A percentile compares a stretch with the other conserved stretches of the same genome.
Evolutionary conservation across 176 grass and related monocot genomes (phyloP).

Genomic region (Tillandsia leiboldiana): DNA sequence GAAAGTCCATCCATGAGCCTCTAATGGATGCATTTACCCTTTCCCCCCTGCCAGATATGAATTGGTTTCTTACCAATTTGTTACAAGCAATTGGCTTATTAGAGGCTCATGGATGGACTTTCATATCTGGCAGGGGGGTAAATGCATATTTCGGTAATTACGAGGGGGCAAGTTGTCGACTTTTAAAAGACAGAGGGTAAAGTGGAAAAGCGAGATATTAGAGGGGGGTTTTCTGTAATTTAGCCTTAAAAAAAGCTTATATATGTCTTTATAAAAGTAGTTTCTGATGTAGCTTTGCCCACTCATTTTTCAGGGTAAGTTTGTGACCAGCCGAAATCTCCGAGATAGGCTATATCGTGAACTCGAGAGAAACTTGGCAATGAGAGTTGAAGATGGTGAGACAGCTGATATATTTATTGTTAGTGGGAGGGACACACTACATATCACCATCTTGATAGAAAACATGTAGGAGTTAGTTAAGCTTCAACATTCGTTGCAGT

Average conservation of each 20-base stretch:
- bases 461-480: constrained; percentile 63
- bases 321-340: constrained; percentile 89
- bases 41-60: too few species aligned
- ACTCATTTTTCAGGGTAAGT: constrained; percentile 73
- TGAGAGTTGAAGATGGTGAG: constrained; percentile 95
- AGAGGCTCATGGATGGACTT: too few species aligned
- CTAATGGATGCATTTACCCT: too few species aligned
- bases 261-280: neutral
- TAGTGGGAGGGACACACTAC: constrained; percentile 91
- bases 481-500: neutral
- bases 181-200: too few species aligned
- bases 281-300: neutral
- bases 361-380: constrained; percentile 89
- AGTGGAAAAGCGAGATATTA: too few species aligned
- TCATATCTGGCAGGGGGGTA: too few species aligned
- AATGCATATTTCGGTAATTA: too few species aligned
- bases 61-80: too few species aligned
- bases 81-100: too few species aligned
- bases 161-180: too few species aligned
- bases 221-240: too few species aligned
- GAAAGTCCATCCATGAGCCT: too few species aligned
- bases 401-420: constrained; percentile 96
- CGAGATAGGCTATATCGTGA: constrained; percentile 79
- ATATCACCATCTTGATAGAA: constrained; percentile 95
- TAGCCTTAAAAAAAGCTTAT: neutral